phyloP scores from a whole-genome alignment of 495 filamentous ascomycete species.

The Delitschia confertaspora region DNA sequence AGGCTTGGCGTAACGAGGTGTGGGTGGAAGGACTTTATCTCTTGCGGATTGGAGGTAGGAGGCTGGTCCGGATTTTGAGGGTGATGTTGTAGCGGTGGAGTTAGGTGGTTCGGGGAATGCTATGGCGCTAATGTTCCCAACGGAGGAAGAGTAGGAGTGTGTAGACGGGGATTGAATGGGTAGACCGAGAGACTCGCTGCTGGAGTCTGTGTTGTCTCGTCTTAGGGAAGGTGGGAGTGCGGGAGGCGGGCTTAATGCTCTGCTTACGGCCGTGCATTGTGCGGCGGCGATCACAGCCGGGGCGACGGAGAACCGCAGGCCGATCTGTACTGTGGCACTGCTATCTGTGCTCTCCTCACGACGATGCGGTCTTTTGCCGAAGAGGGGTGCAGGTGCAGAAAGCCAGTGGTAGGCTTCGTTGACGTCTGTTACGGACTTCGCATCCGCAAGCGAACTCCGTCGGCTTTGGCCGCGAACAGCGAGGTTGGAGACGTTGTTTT shows the following conservation, averaged over 20 bases:
- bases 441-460: constrained; percentile 9
- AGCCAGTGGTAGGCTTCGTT: constrained; percentile 22
- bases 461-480: constrained; percentile 16
- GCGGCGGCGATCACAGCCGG: constrained; percentile 28
- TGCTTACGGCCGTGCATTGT: constrained; percentile 13
- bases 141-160: background rate
- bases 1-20: constrained; percentile 12
- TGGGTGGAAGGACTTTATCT: constrained; percentile 25
- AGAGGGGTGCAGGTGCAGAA: constrained; percentile 16
- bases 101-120: constrained; percentile 11
- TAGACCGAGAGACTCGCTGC: constrained; percentile 12
- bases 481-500: constrained; percentile 6
- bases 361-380: constrained; percentile 7
- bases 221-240: constrained; percentile 3
- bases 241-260: background rate
- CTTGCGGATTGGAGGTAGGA: constrained; percentile 44
- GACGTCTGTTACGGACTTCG: constrained; percentile 27
- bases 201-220: constrained; percentile 22
- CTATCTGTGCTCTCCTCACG: constrained; percentile 24
- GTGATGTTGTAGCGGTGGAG: background rate
- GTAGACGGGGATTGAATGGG: constrained; percentile 24
- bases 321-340: constrained; percentile 30
- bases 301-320: constrained; percentile 29
- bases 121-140: constrained; percentile 1
- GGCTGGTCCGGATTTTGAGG: constrained; percentile 19